Evolutionary conservation across 768 basidiomycete species (phyloP), one percentile per base, ranked within the genome.

Genomic region (Kwoniella sp.): DNA sequence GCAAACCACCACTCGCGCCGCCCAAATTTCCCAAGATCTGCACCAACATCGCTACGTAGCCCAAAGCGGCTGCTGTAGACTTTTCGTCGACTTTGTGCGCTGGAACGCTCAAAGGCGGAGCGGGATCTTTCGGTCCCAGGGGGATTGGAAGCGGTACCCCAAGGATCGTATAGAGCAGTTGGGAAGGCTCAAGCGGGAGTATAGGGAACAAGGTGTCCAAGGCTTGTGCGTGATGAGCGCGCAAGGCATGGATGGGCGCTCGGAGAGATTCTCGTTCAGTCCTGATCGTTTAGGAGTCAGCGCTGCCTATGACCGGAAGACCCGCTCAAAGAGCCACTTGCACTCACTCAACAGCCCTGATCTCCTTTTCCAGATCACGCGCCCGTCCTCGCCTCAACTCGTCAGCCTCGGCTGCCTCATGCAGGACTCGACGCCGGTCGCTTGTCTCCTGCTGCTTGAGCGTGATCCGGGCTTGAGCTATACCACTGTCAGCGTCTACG

Each of bases 101-200:
- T 28, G 82, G 75, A 34, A 91, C 70, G 3, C 80, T 77, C 32
- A 89, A 76, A 0, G 92, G 89, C 14, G 92, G 92, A 0, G 86
- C 87, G 38, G 90, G 88, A 60, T 91, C 87, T 46, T 82, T 82
- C 4, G 81, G 59, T 26, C 80, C 77, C 20, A 84, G 62, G 14
- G 89, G 89, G 56, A 96, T 91, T 1, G 95, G 92, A 9, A 99
- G 79, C n/a, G 95, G 88, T 39, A 89, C 83, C 43, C 81, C 79
- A 43, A 91, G 77, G 69, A 99, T 88, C 11, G 87, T 83, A 73
- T 87, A 99, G 25, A 95, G 81, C n/a, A 98, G 78, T 63, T 89
- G 85, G 0, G 87, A 82, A 11, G 90, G 79, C 10, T 86, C 86
- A 40, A 84, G 79, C 15, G 93, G 83, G 46, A 89, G 87, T 63